A percentile compares a stretch with the other conserved stretches of the same genome.
phyloP scores from a whole-genome alignment of 2,329 filamentous ascomycete genomes.

The Monilinia fructicola region DNA sequence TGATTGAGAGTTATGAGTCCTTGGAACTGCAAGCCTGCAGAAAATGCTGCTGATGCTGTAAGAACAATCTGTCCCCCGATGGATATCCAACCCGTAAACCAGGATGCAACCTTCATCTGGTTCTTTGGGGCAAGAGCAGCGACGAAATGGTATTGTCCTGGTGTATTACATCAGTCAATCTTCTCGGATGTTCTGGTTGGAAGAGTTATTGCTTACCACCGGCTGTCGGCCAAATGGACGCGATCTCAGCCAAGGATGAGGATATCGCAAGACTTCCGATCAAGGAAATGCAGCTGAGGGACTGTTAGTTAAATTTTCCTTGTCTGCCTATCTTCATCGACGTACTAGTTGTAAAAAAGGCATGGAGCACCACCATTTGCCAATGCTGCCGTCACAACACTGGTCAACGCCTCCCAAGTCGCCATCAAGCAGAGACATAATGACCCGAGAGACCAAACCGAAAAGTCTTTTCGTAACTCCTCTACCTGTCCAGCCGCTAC shows the following conservation, averaged over 20 bases:
- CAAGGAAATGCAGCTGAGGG: constrained; percentile 44
- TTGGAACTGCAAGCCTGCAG: constrained; percentile 47
- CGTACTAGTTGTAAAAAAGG: constrained; percentile 48
- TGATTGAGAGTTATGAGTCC: constrained; percentile 47
- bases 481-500: constrained; percentile 20
- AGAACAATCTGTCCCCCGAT: constrained; percentile 49
- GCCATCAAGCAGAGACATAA: constrained; percentile 33
- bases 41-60: constrained; percentile 50
- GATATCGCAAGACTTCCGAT: constrained; percentile 45
- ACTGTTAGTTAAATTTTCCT: neutral
- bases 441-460: constrained; percentile 46
- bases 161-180: too few relatives aligned
- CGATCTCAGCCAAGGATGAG: constrained; percentile 46
- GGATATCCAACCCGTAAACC: constrained; percentile 48
- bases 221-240: constrained; percentile 45
- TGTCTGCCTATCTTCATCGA: neutral
- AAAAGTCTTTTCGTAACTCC: constrained; percentile 41
- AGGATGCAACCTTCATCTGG: constrained; percentile 43
- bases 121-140: constrained; percentile 51
- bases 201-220: neutral
- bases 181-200: neutral
- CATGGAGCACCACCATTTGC: constrained; percentile 49
- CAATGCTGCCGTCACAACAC: constrained; percentile 48
- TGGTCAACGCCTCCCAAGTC: constrained; percentile 26
- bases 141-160: constrained; percentile 60